Percentiles rank a stretch among this genome's conserved stretches.
Conservation (phyloP, 176 grass and related monocot species). For the maize (Zea mays) region DNA sequence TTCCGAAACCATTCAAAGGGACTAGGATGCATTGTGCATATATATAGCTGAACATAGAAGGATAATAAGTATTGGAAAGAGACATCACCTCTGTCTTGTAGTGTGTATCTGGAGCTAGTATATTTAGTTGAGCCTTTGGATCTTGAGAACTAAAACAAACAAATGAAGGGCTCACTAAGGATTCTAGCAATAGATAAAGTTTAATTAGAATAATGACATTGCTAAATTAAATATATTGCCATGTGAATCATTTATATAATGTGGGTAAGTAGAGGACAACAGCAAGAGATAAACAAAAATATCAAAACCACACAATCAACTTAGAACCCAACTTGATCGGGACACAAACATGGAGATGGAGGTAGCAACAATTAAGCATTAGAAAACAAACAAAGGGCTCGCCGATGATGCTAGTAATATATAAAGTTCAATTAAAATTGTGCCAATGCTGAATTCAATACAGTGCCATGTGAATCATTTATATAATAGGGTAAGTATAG, state of each 20-base stretch:
- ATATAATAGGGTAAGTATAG: too few relatives aligned
- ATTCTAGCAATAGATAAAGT: background rate
- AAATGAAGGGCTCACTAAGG: background rate
- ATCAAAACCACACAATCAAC: background rate
- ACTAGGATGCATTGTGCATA: background rate
- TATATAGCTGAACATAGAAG: background rate
- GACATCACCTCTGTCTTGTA: constrained; percentile 59
- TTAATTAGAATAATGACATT: background rate
- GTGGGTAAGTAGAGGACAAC: background rate
- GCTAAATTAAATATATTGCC: background rate
- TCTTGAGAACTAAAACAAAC: constrained; percentile 54
- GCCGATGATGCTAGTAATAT: too few relatives aligned
- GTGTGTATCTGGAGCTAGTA: constrained; percentile 64
- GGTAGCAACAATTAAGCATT: too few relatives aligned
- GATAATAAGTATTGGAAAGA: background rate
- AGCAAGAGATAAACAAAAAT: constrained; percentile 11
- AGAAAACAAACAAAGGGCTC: too few relatives aligned
- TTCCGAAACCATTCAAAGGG: background rate
- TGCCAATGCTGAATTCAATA: too few relatives aligned
- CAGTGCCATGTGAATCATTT: too few relatives aligned
- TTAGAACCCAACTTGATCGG: too few relatives aligned
- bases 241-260: constrained; percentile 8
- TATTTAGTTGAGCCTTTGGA: constrained; percentile 65
- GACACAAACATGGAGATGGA: too few relatives aligned
- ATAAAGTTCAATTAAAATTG: too few relatives aligned